Base-by-base conservation (phyloP, 257 asterid genomes). In the Voacanga thouarsii region DNA sequence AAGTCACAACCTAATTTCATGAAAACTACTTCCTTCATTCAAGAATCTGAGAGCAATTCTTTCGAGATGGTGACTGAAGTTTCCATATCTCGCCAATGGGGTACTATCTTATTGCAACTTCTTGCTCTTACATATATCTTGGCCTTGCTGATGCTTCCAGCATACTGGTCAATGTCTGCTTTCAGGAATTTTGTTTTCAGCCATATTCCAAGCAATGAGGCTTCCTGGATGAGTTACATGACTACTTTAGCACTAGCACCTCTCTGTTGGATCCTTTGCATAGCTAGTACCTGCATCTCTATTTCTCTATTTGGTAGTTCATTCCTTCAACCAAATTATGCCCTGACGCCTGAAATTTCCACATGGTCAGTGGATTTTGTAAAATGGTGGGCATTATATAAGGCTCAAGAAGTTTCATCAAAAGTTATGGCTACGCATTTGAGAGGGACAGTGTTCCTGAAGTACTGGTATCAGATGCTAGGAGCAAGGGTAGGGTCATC, bases 341-440 rank as follows among this genome's bases (percentile, higher is more conserved):
- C 86, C 11, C 56, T 91, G 79, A 78, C 56, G n/a, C 92, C 96
- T 30, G 85, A 79, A 43, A 74, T 89, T n/a, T 89, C 96, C 5
- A 87, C 87, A n/a, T 90, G 94, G 94, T 87, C 97, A 0, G 12
- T 63, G 21, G 91, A 78, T 55, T 92, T 90, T 43, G 90, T 87
- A 23, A 92, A 89, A 78, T 90, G 97, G 97, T 90, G 94, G 97
- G 86, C 97, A 45, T 89, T 92, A 39, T 84, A 89, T 85, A 92
- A 90, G 81, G 91, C 76, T 70, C 91, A 88, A 71, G 96, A 92
- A 65, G 71, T 84, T 23, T 84, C 97, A 61, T 90, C 97, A 43
- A 90, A 84, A 84, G 92, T 84, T 67, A 73, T 92, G 30, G 96
- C 97, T 28, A 86, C 85, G 51, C 94, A 89, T 79, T 78, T 89